Conservation (phyloP, 2,329 filamentous ascomycete species). For the Fulvia fulva region DNA sequence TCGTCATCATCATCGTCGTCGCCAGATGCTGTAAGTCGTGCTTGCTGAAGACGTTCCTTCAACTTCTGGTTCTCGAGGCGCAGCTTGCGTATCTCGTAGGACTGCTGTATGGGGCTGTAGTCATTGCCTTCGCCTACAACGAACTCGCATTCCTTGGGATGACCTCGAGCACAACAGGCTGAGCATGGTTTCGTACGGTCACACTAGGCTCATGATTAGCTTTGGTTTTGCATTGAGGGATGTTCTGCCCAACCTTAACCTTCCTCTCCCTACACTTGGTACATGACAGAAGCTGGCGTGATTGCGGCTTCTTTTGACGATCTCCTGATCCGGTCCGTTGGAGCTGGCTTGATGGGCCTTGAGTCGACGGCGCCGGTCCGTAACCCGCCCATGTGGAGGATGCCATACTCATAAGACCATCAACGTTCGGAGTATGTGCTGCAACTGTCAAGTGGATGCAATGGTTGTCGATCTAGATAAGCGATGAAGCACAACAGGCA, state of each 20-base stretch:
- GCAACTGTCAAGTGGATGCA: slow-evolving; percentile 17
- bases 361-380: slow-evolving; percentile 24
- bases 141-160: slow-evolving; percentile 47
- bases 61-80: slow-evolving; percentile 44
- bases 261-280: slow-evolving; percentile 49
- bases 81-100: slow-evolving; percentile 46
- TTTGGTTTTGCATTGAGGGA: slow-evolving; percentile 2
- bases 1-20: slow-evolving; percentile 38
- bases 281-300: slow-evolving; percentile 45
- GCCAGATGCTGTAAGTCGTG: slow-evolving; percentile 28
- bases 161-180: slow-evolving; percentile 46
- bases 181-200: slow-evolving; percentile 49
- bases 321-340: slow-evolving; percentile 25
- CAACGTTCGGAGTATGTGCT: slow-evolving; percentile 12
- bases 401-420: slow-evolving; percentile 18
- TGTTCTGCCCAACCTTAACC: slow-evolving; percentile 38
- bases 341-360: slow-evolving; percentile 19
- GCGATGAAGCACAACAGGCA: slow-evolving; percentile 30
- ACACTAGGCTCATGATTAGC: slow-evolving; percentile 35
- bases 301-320: slow-evolving; percentile 39
- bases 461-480: slow-evolving; percentile 26
- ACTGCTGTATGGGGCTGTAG: slow-evolving; percentile 46
- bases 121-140: slow-evolving; percentile 43
- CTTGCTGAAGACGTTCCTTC: slow-evolving; percentile 39
- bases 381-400: slow-evolving; percentile 29